Percentiles rank a stretch among this genome's conserved stretches.
These are phyloP conservation scores for Aurinia saxatilis DNA, from an alignment of 345 rosid genomes.

Conservation along the genomic window DNA sequence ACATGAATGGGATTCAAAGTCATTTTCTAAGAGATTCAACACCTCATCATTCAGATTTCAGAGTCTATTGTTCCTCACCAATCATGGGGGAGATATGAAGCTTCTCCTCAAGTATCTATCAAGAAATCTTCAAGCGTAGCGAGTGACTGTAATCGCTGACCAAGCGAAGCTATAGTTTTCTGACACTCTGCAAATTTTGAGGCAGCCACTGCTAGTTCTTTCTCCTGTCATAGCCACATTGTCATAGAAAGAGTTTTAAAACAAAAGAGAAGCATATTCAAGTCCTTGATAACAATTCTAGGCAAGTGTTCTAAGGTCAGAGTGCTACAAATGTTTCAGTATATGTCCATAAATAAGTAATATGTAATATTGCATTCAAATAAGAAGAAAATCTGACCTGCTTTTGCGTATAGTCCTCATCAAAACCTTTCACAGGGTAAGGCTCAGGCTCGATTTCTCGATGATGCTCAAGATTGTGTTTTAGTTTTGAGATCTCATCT, in stretches of 20 bases:
- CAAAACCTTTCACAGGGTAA: constrained; percentile 28
- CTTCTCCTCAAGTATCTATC: constrained; percentile 33
- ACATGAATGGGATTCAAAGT: constrained; percentile 1
- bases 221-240: constrained; percentile 46
- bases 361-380: background rate
- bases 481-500: constrained; percentile 50
- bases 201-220: constrained; percentile 65
- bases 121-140: constrained; percentile 54
- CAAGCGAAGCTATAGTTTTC: constrained; percentile 71
- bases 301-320: background rate
- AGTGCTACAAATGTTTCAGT: background rate
- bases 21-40: constrained; percentile 1
- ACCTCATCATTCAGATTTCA: constrained; percentile 4
- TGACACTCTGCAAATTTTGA: constrained; percentile 76
- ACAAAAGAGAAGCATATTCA: background rate
- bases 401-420: constrained; percentile 39
- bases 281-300: background rate
- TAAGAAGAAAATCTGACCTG: constrained; percentile 45
- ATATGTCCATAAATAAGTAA: background rate
- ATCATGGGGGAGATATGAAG: background rate
- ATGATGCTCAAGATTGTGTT: constrained; percentile 37
- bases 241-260: background rate
- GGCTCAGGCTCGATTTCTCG: constrained; percentile 31
- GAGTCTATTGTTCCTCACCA: background rate
- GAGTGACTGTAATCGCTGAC: constrained; percentile 54